A percentile compares a stretch with the other conserved stretches of the same genome.
Conservation (phyloP, 768 basidiomycete species). For the Termitomyces sp. region DNA sequence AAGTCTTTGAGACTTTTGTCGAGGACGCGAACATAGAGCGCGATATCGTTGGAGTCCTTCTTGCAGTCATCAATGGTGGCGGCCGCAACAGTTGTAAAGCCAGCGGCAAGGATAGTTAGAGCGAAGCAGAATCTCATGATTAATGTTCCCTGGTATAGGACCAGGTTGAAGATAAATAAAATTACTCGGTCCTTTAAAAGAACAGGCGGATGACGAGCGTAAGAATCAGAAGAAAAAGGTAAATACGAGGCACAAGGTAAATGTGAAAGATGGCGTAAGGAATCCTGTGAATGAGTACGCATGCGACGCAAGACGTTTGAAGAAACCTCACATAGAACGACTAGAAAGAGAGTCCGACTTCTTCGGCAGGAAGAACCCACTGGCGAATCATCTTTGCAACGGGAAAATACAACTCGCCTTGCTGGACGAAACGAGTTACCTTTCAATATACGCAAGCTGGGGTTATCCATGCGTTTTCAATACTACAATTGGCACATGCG, state of each 20-base stretch:
- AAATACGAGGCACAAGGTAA: neutral
- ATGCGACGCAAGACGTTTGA: neutral
- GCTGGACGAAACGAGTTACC: neutral
- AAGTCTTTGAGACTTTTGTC: constrained; percentile 4
- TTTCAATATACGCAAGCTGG: neutral
- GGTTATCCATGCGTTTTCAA: neutral
- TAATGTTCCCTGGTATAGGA: neutral
- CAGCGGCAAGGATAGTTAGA: neutral
- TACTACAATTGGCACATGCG: neutral
- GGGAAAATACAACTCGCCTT: too few relatives aligned
- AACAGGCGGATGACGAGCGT: neutral
- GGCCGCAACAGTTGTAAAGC: constrained; percentile 2
- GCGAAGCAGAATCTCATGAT: constrained; percentile 8
- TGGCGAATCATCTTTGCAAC: neutral
- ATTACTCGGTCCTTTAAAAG: neutral
- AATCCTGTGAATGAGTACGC: neutral
- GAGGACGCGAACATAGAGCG: neutral
- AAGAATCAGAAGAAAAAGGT: neutral
- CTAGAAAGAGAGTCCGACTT: neutral
- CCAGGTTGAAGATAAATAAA: too few relatives aligned
- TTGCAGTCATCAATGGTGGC: neutral
- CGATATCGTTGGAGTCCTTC: constrained; percentile 2
- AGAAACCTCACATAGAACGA: neutral
- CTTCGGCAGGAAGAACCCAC: neutral
- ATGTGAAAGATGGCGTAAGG: neutral